A percentile compares a stretch with the other conserved stretches of the same genome.
These are phyloP conservation scores for Nemania diffusa DNA, from an alignment of 2,329 filamentous ascomycete genomes.

Conservation along the genomic window DNA sequence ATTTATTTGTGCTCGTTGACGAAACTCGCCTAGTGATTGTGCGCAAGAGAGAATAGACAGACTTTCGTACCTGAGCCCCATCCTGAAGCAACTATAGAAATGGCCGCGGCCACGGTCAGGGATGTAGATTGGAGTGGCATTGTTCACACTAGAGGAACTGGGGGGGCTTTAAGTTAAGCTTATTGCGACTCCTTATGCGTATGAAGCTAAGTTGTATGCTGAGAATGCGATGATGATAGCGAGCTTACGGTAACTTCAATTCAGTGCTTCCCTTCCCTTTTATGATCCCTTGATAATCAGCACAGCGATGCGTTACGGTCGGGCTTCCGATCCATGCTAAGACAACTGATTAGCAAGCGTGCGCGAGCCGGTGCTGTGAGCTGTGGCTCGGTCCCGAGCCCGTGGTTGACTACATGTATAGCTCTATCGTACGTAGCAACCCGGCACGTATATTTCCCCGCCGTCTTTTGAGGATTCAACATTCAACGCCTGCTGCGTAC, in stretches of 20 bases:
- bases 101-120: conserved; percentile 24
- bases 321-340: conserved; percentile 1
- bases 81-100: conserved; percentile 33
- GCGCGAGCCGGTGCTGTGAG: background rate
- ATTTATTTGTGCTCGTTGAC: background rate
- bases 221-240: conserved; percentile 1
- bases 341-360: background rate
- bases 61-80: conserved; percentile 35
- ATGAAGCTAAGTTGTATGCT: background rate
- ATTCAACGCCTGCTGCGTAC: background rate
- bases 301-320: background rate
- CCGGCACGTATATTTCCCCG: background rate
- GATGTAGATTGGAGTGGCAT: conserved; percentile 29
- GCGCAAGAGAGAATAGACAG: conserved; percentile 16
- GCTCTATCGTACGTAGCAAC: background rate
- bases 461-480: background rate
- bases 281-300: conserved; percentile 3
- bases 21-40: no score
- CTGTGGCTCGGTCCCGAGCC: conserved; percentile 25
- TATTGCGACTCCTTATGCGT: background rate
- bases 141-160: background rate
- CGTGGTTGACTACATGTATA: no score
- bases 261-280: conserved; percentile 13
- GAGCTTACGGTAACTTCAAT: background rate
- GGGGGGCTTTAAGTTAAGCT: background rate